Base-by-base conservation (phyloP, 768 basidiomycete genomes). In the Tephrocybe sp. region DNA sequence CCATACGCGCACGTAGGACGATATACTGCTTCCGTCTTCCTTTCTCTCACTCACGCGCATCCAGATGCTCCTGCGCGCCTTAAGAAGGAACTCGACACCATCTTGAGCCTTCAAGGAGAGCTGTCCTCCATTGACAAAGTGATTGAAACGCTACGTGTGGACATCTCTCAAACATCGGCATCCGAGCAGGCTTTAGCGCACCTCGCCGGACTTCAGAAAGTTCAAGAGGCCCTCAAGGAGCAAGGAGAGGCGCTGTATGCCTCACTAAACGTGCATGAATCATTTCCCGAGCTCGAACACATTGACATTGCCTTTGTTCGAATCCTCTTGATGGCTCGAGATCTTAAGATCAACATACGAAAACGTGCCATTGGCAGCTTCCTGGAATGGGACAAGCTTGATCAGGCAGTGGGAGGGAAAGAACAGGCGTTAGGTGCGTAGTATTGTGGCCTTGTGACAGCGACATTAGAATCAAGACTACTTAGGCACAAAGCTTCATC, bases 331-430 rank as follows among this genome's bases (percentile, higher is more conserved):
- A 57, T 70, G 48, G 67, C 64, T 3, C 57, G 62, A 1, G 69
- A 74, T 49, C 57, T 72, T 21, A 76, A 74, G 48, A 69, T 71
- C 18, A 71, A 67, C 44, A 69, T 73, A 6, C 51, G 64, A 8
- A 68, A 67, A 44, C 53, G 58, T 13, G 66, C 64, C 1, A 61
- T 71, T 10, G 60, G 62, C 0, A 62, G 61, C n/a, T 71, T 74
- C 34, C 68, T 68, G 23, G 69, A 72, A 37, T 69, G 66, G 65
- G 69, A 73, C 15, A 60, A 55, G 13, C 54, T 66, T 0, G 63
- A 69, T 45, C 63, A 61, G 29, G 69, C 70, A 0, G 64, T 64
- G 6, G 57, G 66, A 1, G 62, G 69, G 1, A 30, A 50, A 3
- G 56, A 67, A 4, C 53, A 69, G 22, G 44, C 66, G 2, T 53